Evolutionary conservation across 108 stramenopile species (phyloP).

Genomic region (Cyclotella cryptica): DNA sequence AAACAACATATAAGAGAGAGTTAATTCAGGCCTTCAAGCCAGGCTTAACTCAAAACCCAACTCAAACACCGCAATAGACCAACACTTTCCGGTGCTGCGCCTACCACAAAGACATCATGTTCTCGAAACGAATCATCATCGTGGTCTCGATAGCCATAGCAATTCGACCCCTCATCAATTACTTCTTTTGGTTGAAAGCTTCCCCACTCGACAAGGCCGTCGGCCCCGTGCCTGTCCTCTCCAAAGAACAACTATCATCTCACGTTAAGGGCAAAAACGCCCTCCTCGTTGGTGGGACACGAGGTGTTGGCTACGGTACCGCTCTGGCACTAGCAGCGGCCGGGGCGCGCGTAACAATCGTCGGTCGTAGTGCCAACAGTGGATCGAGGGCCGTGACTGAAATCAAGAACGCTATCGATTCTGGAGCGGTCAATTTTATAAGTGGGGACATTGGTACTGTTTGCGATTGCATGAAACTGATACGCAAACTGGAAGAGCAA

Average conservation of each 20-base stretch:
- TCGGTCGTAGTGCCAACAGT: constrained; percentile 32
- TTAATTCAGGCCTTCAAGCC: too few species aligned
- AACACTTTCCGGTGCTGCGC: too few species aligned
- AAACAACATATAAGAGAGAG: too few species aligned
- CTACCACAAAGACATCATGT: constrained; percentile 3
- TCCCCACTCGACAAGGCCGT: constrained; percentile 20
- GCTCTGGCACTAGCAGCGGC: constrained; percentile 34
- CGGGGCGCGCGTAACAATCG: constrained; percentile 37
- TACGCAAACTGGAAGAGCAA: constrained; percentile 8
- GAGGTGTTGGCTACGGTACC: constrained; percentile 45
- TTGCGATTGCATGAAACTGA: constrained; percentile 7
- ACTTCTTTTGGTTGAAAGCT: neutral
- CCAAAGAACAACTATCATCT: constrained; percentile 14
- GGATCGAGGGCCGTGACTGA: constrained; percentile 24
- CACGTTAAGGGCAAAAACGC: constrained; percentile 33
- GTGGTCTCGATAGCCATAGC: constrained; percentile 2
- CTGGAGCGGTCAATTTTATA: constrained; percentile 19
- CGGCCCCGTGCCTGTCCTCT: constrained; percentile 19
- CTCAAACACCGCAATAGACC: too few species aligned
- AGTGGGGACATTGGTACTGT: constrained; percentile 48
- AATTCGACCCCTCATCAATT: constrained; percentile 1
- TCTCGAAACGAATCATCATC: neutral
- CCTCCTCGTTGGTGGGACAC: constrained; percentile 40
- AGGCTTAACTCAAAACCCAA: too few species aligned
- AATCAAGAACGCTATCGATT: constrained; percentile 1